Evolutionary conservation across 1,284 basidiomycete species (phyloP).

Genomic region (Moesziomyces sp.): DNA sequence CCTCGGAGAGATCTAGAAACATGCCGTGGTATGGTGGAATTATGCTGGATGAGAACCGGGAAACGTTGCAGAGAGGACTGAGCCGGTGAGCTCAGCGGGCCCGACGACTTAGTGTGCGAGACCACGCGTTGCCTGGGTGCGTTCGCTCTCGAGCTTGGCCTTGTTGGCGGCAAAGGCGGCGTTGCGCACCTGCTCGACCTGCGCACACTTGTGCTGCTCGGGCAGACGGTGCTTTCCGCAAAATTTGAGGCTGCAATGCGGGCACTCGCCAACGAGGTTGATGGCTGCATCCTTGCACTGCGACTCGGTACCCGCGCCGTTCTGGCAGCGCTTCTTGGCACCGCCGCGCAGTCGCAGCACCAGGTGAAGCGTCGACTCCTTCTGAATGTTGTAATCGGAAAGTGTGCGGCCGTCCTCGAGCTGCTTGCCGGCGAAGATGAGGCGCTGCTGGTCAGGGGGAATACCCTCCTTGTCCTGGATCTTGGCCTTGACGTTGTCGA

Average conservation of each 20-base stretch:
- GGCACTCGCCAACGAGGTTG: slow-evolving; percentile 66
- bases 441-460: slow-evolving; percentile 70
- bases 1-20: background rate
- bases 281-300: slow-evolving; percentile 67
- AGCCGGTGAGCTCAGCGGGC: background rate
- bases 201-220: slow-evolving; percentile 63
- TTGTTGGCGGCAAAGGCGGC: slow-evolving; percentile 67
- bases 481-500: slow-evolving; percentile 78
- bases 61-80: background rate
- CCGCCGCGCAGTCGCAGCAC: slow-evolving; percentile 66
- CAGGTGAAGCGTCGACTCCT: slow-evolving; percentile 64
- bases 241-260: slow-evolving; percentile 66
- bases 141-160: slow-evolving; percentile 65
- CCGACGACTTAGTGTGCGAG: slow-evolving; percentile 57
- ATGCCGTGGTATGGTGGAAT: slow-evolving; percentile 5
- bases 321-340: slow-evolving; percentile 67
- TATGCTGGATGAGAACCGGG: slow-evolving; percentile 1
- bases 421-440: slow-evolving; percentile 71
- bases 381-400: slow-evolving; percentile 69
- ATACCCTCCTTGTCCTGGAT: slow-evolving; percentile 68
- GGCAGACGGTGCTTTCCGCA: slow-evolving; percentile 66
- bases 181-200: slow-evolving; percentile 62
- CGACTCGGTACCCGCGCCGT: slow-evolving; percentile 58
- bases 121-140: slow-evolving; percentile 59
- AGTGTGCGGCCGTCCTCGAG: slow-evolving; percentile 71